Evolutionary conservation across 2,329 filamentous ascomycete species (phyloP).

Genomic region (Calonectria leucothoes): DNA sequence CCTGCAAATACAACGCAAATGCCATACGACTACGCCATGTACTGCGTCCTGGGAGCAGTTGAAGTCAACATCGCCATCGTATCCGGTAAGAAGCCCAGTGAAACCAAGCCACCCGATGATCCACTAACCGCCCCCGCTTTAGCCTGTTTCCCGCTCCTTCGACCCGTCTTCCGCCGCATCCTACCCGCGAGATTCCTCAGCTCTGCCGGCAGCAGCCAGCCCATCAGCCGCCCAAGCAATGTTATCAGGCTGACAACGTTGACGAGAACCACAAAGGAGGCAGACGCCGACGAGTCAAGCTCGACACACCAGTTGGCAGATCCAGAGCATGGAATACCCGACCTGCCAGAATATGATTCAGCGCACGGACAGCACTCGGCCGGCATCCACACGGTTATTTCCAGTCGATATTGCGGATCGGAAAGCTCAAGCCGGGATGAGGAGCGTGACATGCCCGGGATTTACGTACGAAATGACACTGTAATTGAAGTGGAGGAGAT

Average conservation of each 20-base stretch:
- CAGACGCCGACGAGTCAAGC: conserved; percentile 27
- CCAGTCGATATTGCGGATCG: conserved; percentile 5
- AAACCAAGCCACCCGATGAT: not conserved
- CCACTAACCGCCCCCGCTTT: not conserved
- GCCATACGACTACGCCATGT: conserved; percentile 27
- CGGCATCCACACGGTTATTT: conserved; percentile 26
- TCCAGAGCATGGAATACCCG: conserved; percentile 10
- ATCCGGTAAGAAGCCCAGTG: conserved; percentile 14
- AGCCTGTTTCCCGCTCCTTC: conserved; percentile 37
- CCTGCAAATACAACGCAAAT: conserved; percentile 25
- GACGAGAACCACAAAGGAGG: conserved; percentile 12
- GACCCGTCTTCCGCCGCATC: conserved; percentile 31
- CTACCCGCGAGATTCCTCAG: conserved; percentile 30
- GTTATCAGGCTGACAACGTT: conserved; percentile 26
- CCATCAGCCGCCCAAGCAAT: conserved; percentile 28
- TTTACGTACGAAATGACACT: conserved; percentile 26
- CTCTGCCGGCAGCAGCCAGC: conserved; percentile 28
- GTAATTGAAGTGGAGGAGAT: conserved; percentile 23
- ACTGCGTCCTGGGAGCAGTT: conserved; percentile 31
- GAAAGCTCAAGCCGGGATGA: not conserved
- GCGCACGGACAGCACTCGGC: not conserved
- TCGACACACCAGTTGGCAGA: conserved; percentile 32
- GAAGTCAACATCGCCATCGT: conserved; percentile 38
- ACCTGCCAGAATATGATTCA: not conserved
- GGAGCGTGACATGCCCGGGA: not conserved